A percentile compares a stretch with the other conserved stretches of the same genome.
Conservation (phyloP, 2,329 filamentous ascomycete species). For the Neurospora crassa region DNA sequence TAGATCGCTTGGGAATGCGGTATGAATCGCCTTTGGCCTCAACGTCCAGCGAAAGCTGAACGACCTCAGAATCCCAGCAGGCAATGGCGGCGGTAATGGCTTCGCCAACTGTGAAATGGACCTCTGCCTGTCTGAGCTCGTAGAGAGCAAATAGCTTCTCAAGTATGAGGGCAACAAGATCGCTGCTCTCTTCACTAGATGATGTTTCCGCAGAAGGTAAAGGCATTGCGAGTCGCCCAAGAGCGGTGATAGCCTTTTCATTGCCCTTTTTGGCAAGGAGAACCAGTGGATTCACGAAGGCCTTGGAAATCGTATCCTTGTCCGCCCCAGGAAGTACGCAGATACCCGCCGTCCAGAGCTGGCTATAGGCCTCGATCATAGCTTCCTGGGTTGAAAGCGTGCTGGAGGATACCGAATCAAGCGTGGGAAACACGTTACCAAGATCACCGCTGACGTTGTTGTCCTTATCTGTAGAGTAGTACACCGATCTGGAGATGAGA, state of each 20-base stretch:
- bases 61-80: slow-evolving; percentile 75
- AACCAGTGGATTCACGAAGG: slow-evolving; percentile 53
- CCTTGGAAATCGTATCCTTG: slow-evolving; percentile 21
- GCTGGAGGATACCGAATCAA: slow-evolving; percentile 13
- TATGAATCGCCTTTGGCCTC: slow-evolving; percentile 34
- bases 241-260: slow-evolving; percentile 69
- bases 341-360: slow-evolving; percentile 34
- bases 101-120: slow-evolving; percentile 86
- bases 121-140: slow-evolving; percentile 75
- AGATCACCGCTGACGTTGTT: not conserved
- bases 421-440: slow-evolving; percentile 15
- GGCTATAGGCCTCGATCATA: slow-evolving; percentile 34
- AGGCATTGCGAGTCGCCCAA: slow-evolving; percentile 68
- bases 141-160: slow-evolving; percentile 66
- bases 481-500: slow-evolving; percentile 33
- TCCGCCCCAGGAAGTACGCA: slow-evolving; percentile 16
- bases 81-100: slow-evolving; percentile 69
- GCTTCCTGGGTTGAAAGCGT: slow-evolving; percentile 31
- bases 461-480: slow-evolving; percentile 23
- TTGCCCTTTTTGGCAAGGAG: slow-evolving; percentile 68
- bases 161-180: slow-evolving; percentile 45
- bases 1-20: slow-evolving; percentile 27
- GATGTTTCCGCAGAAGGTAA: slow-evolving; percentile 23
- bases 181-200: slow-evolving; percentile 27
- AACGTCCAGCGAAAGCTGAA: slow-evolving; percentile 68